Base-by-base conservation (phyloP, 164 flowering plant species). In the Kingdonia uniflora region DNA sequence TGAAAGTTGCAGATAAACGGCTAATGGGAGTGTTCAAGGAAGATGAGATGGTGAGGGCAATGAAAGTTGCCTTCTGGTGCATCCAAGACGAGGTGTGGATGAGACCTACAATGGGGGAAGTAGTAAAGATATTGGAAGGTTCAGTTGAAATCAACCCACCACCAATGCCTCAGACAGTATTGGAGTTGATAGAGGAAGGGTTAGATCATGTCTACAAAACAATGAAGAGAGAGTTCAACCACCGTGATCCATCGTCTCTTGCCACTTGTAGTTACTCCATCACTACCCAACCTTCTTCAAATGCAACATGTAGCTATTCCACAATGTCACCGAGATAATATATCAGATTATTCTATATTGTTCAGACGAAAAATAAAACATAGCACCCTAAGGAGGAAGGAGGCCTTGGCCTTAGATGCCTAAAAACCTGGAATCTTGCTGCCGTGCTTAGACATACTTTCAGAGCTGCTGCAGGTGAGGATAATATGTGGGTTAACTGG, bases 61-160 rank as follows among this genome's bases (percentile, higher is more conserved):
- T 87, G 49, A 76, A 68, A 61, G 85, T 73, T 14, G 95, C 76
- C 0, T 85, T 87, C 14, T 91, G 97, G 96, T 91, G 97, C 79
- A 85, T 91, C 29, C 97, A 91, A 51, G 95, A 91, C 54, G 92
- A 85, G 55, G 75, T 80, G 10, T 54, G 44, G 50, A 62, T 65
- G 80, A 80, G 97, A 55, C 97, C 97, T 8, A 68, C 96, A 43
- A 91, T 91, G 96, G 89, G 98, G 8, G 85, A 87, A 50, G 90
- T 85, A 51, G 87, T 85, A 68, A 81, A 75, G 68, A 87, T 91
- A 84, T 56, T 87, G 65, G 96, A 91, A 73, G 92, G 95, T 17
- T 71, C 89, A 24, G 57, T 71, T 2, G 78, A 74, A 4, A 68
- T 80, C 16, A 68, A 77, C 22, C 46, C 25, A 45, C 95, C 95